phyloP scores from a whole-genome alignment of 306 rosid species.

The Ormosia semicastrata region DNA sequence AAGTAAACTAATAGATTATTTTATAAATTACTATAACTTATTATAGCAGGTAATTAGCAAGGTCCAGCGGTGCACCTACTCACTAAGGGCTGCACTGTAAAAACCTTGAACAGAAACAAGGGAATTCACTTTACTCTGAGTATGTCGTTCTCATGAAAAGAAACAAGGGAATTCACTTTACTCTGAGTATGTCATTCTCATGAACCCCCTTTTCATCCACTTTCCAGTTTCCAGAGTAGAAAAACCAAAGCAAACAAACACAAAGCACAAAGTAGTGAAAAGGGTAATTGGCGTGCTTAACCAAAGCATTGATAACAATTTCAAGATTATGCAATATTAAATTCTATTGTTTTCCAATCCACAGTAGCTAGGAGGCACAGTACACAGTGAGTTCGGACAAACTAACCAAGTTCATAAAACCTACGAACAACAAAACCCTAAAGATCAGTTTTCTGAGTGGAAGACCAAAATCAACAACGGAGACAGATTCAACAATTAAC shows the following conservation, averaged over 20 bases:
- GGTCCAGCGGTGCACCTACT: too few relatives aligned
- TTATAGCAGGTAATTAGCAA: too few relatives aligned
- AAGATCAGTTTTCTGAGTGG: neutral
- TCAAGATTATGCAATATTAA: neutral
- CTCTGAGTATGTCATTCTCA: constrained; percentile 25
- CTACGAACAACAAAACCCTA: constrained; percentile 28
- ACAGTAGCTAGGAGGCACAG: neutral
- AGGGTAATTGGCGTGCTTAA: neutral
- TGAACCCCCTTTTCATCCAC: constrained; percentile 25
- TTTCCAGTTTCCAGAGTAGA: neutral
- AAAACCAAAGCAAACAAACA: neutral
- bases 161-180: constrained; percentile 32
- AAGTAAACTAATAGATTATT: too few relatives aligned
- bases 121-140: too few relatives aligned
- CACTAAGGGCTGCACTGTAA: too few relatives aligned
- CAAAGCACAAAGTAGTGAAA: neutral
- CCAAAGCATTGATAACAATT: neutral
- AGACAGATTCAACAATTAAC: neutral
- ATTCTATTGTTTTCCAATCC: constrained; percentile 3
- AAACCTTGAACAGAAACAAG: too few relatives aligned
- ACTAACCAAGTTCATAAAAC: constrained; percentile 1
- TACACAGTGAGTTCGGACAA: neutral
- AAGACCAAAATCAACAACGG: neutral
- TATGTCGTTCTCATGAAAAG: neutral
- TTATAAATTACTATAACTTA: too few relatives aligned